These are phyloP conservation scores for Alternaria gansuensis DNA, from an alignment of 2,329 filamentous ascomycete genomes.

Conservation along the genomic window DNA sequence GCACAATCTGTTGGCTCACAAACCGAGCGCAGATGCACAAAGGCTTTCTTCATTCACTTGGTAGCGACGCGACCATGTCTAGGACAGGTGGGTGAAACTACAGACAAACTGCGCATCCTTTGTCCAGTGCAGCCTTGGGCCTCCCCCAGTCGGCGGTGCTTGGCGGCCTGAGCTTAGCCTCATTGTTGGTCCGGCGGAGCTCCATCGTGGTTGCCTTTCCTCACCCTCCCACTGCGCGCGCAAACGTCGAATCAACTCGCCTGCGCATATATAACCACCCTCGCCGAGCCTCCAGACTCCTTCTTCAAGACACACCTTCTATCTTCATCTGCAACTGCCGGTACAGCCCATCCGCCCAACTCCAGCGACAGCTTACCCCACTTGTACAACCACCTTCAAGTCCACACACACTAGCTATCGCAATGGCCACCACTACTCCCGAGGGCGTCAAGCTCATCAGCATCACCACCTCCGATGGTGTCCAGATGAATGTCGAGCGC, in stretches of 20 bases:
- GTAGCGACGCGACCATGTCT: not conserved
- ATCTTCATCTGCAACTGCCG: slow-evolving; percentile 8
- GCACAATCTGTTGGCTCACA: slow-evolving; percentile 5
- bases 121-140: slow-evolving; percentile 38
- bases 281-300: slow-evolving; percentile 13
- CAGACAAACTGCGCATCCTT: slow-evolving; percentile 15
- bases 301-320: slow-evolving; percentile 11
- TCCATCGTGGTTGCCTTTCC: slow-evolving; percentile 23
- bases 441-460: slow-evolving; percentile 46
- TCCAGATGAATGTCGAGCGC: slow-evolving; percentile 65
- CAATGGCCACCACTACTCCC: slow-evolving; percentile 38
- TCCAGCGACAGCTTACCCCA: slow-evolving; percentile 32
- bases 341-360: not conserved
- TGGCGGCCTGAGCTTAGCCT: slow-evolving; percentile 33
- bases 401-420: slow-evolving; percentile 15
- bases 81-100: not conserved
- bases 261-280: slow-evolving; percentile 26
- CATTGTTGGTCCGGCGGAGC: slow-evolving; percentile 19
- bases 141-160: slow-evolving; percentile 18
- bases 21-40: slow-evolving; percentile 15
- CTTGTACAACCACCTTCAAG: slow-evolving; percentile 18
- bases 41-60: not conserved
- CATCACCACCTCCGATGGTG: slow-evolving; percentile 58
- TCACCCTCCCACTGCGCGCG: slow-evolving; percentile 20
- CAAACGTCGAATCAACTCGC: slow-evolving; percentile 18